These are phyloP conservation scores for Aspergillaceae sp. DNA, from an alignment of 2,329 filamentous ascomycete species.

Conservation along the genomic window DNA sequence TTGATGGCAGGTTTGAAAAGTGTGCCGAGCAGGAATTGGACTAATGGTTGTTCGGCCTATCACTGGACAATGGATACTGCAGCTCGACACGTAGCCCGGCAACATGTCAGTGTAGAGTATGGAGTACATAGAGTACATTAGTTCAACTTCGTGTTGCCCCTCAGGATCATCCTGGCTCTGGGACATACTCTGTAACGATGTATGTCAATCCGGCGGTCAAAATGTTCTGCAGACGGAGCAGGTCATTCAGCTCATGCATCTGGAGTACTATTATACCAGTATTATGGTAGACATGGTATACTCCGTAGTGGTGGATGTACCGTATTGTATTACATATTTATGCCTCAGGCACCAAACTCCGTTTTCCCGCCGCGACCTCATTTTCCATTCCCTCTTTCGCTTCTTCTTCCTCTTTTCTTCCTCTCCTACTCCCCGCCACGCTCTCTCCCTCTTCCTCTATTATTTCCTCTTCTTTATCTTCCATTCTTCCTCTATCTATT, in stretches of 20 bases:
- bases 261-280: too few species aligned
- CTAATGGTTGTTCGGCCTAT: neutral
- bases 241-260: too few species aligned
- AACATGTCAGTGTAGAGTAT: neutral
- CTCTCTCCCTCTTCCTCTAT: slow-evolving; percentile 5
- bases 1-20: neutral
- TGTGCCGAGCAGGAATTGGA: too few species aligned
- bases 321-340: neutral
- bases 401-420: slow-evolving; percentile 7
- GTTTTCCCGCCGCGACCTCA: slow-evolving; percentile 12
- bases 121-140: neutral
- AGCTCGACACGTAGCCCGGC: neutral
- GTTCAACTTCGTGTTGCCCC: neutral
- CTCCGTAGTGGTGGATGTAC: neutral
- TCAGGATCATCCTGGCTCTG: neutral
- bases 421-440: slow-evolving; percentile 5
- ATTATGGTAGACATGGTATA: too few species aligned
- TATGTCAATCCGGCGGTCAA: neutral
- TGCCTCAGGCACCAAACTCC: neutral
- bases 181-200: neutral
- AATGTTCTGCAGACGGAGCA: neutral
- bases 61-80: too few species aligned
- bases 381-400: slow-evolving; percentile 9
- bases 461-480: slow-evolving; percentile 6
- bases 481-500: slow-evolving; percentile 5